phyloP scores from a whole-genome alignment of 148 eudicot species.

The Camellia lanceoleosa region DNA sequence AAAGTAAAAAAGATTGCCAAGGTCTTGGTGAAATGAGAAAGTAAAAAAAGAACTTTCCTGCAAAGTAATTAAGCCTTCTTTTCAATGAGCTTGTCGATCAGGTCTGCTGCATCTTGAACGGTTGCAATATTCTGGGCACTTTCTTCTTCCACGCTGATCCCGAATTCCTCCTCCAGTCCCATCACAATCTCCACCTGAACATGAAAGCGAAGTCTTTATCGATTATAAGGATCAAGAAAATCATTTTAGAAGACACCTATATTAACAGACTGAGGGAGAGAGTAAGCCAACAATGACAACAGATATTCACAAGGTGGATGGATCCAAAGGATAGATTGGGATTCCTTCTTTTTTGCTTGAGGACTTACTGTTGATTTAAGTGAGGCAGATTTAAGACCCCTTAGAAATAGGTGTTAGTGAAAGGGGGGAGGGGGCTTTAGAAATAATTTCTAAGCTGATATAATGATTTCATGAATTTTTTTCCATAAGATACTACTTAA shows the following conservation, averaged over 20 bases:
- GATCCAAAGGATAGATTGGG: background rate
- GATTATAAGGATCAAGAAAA: background rate
- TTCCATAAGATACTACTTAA: background rate
- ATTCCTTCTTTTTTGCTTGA: background rate
- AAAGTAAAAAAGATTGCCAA: background rate
- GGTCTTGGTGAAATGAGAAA: slow-evolving; percentile 7
- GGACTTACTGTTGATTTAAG: background rate
- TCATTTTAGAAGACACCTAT: background rate
- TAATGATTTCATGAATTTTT: background rate
- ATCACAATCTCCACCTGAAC: slow-evolving; percentile 47
- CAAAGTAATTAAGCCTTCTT: slow-evolving; percentile 10
- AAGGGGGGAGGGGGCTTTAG: background rate
- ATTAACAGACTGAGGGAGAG: background rate
- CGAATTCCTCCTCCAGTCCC: slow-evolving; percentile 46
- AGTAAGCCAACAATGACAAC: background rate
- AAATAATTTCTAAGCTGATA: background rate
- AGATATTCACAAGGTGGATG: background rate
- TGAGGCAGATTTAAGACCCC: background rate
- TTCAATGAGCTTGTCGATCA: slow-evolving; percentile 35
- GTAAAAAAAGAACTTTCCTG: background rate
- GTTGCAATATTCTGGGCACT: slow-evolving; percentile 37
- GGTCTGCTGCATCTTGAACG: slow-evolving; percentile 46
- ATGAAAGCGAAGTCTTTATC: background rate
- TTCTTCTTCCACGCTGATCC: slow-evolving; percentile 44
- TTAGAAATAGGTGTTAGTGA: background rate